Conservation (phyloP, 257 asterid species). For the Linderniella brevidens region DNA sequence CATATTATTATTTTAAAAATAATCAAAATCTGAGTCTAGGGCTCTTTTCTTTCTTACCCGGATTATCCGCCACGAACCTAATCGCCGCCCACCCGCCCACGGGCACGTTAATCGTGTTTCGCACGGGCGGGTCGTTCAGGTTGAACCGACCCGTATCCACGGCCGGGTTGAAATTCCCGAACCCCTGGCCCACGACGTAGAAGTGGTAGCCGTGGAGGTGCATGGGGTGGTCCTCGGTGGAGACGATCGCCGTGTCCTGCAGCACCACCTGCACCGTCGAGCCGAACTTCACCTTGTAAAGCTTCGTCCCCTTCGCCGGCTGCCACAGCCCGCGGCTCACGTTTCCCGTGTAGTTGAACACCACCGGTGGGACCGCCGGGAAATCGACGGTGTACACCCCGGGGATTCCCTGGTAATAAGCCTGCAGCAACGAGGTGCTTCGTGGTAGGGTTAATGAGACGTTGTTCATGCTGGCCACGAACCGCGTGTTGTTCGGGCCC, state of each 20-base stretch:
- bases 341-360: constrained; percentile 44
- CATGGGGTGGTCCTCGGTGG: constrained; percentile 50
- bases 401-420: constrained; percentile 35
- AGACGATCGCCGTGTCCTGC: constrained; percentile 45
- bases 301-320: constrained; percentile 32
- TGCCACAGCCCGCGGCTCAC: constrained; percentile 38
- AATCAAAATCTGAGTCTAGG: too few species aligned
- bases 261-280: constrained; percentile 37
- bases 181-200: constrained; percentile 51
- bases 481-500: constrained; percentile 44
- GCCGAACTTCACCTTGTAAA: constrained; percentile 33
- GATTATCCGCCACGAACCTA: constrained; percentile 52
- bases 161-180: constrained; percentile 40
- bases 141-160: constrained; percentile 31
- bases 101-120: constrained; percentile 47
- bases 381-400: constrained; percentile 43
- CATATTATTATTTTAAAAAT: too few species aligned
- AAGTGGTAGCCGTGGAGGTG: constrained; percentile 60
- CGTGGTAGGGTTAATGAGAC: constrained; percentile 35
- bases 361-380: constrained; percentile 34
- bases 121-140: constrained; percentile 39
- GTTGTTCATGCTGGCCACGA: constrained; percentile 56
- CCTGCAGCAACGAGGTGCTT: constrained; percentile 31
- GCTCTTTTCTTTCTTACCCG: constrained; percentile 22
- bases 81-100: constrained; percentile 63